Evolutionary conservation across 2,329 filamentous ascomycete genomes (phyloP).

Genomic region (Lasiodiplodia sp.): DNA sequence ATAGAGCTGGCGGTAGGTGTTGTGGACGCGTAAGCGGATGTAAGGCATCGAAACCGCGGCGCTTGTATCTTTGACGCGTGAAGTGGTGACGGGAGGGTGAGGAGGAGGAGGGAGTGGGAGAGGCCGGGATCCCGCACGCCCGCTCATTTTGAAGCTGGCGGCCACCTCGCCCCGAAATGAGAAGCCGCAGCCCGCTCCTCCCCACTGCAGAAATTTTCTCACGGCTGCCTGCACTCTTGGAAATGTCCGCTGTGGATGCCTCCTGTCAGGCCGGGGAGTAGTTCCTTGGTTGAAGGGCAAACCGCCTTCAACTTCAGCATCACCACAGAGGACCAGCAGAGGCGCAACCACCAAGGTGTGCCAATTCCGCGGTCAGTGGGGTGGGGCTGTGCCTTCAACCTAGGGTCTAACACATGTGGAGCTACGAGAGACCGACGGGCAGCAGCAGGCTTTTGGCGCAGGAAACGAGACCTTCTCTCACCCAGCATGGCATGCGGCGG

Average conservation of each 20-base stretch:
- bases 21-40: neutral
- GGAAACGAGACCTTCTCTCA: too few species aligned
- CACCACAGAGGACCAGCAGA: too few species aligned
- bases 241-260: neutral
- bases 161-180: neutral
- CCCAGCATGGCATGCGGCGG: too few species aligned
- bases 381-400: too few species aligned
- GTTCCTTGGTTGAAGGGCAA: too few species aligned
- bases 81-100: neutral
- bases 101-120: neutral
- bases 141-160: neutral
- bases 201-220: neutral
- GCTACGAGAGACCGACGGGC: too few species aligned
- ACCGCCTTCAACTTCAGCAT: too few species aligned
- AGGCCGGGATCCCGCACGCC: neutral
- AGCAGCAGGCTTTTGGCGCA: too few species aligned
- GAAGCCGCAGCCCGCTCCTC: neutral
- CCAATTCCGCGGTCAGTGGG: too few species aligned
- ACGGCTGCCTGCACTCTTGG: neutral
- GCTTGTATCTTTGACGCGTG: fast-evolving
- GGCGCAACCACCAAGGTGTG: too few species aligned
- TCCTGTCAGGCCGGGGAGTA: too few species aligned
- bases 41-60: neutral
- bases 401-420: too few species aligned
- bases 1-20: neutral